A percentile compares a stretch with the other conserved stretches of the same genome.
These are phyloP conservation scores for Colletotrichum cuscutae DNA, from an alignment of 2,329 filamentous ascomycete genomes.

Conservation along the genomic window DNA sequence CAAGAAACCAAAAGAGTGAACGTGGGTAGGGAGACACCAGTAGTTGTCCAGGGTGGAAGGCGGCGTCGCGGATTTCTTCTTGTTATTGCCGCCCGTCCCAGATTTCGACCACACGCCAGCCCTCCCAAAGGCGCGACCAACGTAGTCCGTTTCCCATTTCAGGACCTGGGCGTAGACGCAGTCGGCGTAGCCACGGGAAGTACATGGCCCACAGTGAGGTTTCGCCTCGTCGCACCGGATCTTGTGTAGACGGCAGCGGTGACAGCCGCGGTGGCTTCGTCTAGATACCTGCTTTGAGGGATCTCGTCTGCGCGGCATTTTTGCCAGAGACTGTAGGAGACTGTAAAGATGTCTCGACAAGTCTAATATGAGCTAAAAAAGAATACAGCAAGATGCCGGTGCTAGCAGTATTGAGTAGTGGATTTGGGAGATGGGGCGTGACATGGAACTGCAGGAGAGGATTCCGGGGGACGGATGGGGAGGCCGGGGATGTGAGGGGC, in stretches of 20 bases:
- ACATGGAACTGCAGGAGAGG: slow-evolving; percentile 2
- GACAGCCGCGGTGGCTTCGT: slow-evolving; percentile 39
- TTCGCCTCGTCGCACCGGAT: slow-evolving; percentile 38
- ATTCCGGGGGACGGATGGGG: not conserved
- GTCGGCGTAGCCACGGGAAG: slow-evolving; percentile 36
- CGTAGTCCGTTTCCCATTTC: slow-evolving; percentile 46
- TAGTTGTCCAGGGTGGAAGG: slow-evolving; percentile 14
- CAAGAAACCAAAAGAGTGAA: slow-evolving; percentile 24
- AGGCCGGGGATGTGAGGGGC: slow-evolving; percentile 8
- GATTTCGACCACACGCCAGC: slow-evolving; percentile 43
- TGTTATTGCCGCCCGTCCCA: not conserved
- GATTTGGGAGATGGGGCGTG: slow-evolving; percentile 5
- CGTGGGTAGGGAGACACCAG: slow-evolving; percentile 15
- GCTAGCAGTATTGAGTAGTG: not conserved
- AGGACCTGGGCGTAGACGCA: slow-evolving; percentile 32
- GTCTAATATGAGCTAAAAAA: not conserved
- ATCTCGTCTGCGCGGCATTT: slow-evolving; percentile 27
- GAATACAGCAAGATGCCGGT: not conserved
- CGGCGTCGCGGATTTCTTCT: slow-evolving; percentile 9
- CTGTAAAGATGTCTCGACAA: not conserved
- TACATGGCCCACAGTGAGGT: slow-evolving; percentile 37
- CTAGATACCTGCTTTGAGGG: slow-evolving; percentile 31
- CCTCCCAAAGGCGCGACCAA: slow-evolving; percentile 42
- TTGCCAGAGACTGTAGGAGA: not conserved
- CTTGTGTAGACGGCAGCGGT: slow-evolving; percentile 39